Evolutionary conservation across 2,329 filamentous ascomycete species (phyloP), one percentile per base, ranked within the genome.

Genomic region (Thermothelomyces thermophilus): DNA sequence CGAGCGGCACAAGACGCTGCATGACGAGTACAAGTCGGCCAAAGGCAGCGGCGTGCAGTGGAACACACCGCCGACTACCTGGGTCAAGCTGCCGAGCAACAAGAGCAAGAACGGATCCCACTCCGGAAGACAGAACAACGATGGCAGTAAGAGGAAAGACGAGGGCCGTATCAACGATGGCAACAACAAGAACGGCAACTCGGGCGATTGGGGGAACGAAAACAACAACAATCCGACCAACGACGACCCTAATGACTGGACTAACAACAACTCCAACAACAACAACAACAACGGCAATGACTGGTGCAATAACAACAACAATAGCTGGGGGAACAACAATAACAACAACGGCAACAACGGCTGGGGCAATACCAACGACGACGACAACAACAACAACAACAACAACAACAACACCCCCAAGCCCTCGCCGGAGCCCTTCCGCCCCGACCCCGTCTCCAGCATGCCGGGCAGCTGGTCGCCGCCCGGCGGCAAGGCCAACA

Each of bases 51-150:
- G 48, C 30, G 26, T 41, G 16, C 45, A 46, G 19, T 47, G 48
- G 48, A 50, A 46, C 31, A 50, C 49, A 11, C 59, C 60, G 17
- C 5, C 30, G 11, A 9, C 24, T 14, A 42, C 33, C 11, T 54
- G 28, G 39, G 33, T 17, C 34, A 48, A 50, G 28, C 19, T 33
- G 10, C 28, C 37, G 6, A 49, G 53, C 42, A 40, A 22, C 17
- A 49, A 44, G 47, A 44, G 28, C 34, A 36, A 37, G 33, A 45
- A 22, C 16, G 42, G 34, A 3, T 40, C 45, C 31, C 26, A 35
- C 20, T 16, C 36, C 16, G 44, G 44, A 46, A 19, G 26, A 14
- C 40, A 33, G n/a, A 24, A 41, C 36, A 16, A 41, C 31, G 20
- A 35, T 13, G 9, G n/a, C 14, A 30, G 37, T n/a, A 39, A 43